phyloP scores from a whole-genome alignment of 768 basidiomycete species.

The Mrakia hoshinonis region DNA sequence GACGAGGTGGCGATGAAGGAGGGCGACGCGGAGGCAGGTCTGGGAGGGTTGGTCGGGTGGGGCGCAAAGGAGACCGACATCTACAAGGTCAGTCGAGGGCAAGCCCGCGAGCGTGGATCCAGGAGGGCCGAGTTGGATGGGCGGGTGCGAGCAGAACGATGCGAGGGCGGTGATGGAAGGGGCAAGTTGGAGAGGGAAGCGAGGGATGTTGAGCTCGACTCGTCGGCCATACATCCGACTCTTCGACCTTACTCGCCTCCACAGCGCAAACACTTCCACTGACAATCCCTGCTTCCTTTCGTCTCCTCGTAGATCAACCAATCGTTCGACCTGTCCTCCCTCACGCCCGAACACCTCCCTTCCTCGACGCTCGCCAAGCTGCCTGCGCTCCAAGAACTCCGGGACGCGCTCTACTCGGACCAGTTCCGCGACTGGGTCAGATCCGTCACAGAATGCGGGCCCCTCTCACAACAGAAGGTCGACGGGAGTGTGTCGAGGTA shows the following conservation, averaged over 20 bases:
- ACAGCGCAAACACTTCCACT: too few relatives aligned
- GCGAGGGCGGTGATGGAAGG: not conserved
- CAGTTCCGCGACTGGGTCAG: conserved; percentile 74
- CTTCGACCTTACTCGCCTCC: too few relatives aligned
- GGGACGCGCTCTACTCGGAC: conserved; percentile 81
- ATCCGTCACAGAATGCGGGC: conserved; percentile 81
- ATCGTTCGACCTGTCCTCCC: conserved; percentile 89
- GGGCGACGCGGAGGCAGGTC: conserved; percentile 16
- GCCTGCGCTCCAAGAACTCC: conserved; percentile 67
- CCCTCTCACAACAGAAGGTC: conserved; percentile 80
- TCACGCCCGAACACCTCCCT: conserved; percentile 64
- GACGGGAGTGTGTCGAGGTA: conserved; percentile 94
- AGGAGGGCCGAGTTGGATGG: not conserved
- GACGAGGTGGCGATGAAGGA: conserved; percentile 60
- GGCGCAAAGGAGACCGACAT: conserved; percentile 91
- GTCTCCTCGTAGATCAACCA: conserved; percentile 66
- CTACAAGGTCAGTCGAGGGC: conserved; percentile 74
- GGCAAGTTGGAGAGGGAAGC: not conserved
- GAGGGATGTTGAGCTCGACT: not conserved
- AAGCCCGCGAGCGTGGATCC: not conserved
- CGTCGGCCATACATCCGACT: too few relatives aligned
- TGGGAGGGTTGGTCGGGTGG: conserved; percentile 36
- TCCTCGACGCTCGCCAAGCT: conserved; percentile 67
- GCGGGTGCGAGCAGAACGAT: not conserved
- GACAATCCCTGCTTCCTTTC: not conserved